Conservation (phyloP, 306 rosid genomes). For the Medicago truncatula region DNA sequence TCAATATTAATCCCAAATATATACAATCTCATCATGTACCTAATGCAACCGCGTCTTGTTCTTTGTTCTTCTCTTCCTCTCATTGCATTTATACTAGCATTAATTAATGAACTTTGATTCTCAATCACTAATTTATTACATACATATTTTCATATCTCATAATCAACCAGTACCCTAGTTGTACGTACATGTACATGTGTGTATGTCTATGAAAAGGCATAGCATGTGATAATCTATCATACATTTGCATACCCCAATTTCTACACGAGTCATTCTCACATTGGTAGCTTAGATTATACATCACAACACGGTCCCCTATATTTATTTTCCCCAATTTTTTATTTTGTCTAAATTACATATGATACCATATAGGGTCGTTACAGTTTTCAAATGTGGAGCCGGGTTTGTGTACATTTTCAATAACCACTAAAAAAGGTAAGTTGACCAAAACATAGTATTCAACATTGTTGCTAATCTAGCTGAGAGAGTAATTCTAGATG, state of each 20-base stretch:
- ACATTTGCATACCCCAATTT: constrained; percentile 2
- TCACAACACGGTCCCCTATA: constrained; percentile 29
- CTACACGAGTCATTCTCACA: constrained; percentile 30
- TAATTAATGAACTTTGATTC: not conserved
- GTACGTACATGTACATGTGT: constrained; percentile 3
- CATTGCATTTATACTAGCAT: not conserved
- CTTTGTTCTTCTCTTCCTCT: constrained; percentile 27
- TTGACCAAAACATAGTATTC: not conserved
- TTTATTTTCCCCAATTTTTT: not conserved
- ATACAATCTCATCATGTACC: not conserved
- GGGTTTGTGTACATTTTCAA: constrained; percentile 9
- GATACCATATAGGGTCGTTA: not conserved
- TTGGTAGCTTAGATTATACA: not conserved
- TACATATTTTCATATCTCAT: not conserved
- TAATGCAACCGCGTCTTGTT: constrained; percentile 36
- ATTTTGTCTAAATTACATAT: not conserved
- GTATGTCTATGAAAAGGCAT: constrained; percentile 38
- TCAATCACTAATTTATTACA: not conserved
- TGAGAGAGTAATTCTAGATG: no score
- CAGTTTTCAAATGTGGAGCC: constrained; percentile 31
- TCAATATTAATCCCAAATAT: not conserved
- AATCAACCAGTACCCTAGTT: not conserved
- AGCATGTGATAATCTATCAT: constrained; percentile 35
- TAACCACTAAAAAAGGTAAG: constrained; percentile 1
- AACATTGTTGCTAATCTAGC: not conserved